Evolutionary conservation across 2,329 filamentous ascomycete species (phyloP), one percentile per base, ranked within the genome.

Genomic region (Myriosclerotinia scirpicola): DNA sequence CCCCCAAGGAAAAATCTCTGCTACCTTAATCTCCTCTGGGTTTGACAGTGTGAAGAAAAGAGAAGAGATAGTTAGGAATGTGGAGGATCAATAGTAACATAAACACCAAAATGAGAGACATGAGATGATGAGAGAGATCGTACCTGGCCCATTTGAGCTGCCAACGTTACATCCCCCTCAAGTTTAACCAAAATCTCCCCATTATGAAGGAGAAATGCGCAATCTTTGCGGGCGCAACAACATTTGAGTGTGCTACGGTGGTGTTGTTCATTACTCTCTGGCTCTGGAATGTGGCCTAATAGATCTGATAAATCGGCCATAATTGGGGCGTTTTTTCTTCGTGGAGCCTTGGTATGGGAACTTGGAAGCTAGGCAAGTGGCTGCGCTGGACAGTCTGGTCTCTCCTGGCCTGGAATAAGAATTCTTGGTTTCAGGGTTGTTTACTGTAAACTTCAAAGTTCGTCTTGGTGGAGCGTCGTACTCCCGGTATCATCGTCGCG

Each of bases 91-190:
- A 48, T 14, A 34, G 65, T 54, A 68, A 67, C 70, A 65, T 63
- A 68, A 67, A 70, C 62, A 68, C 60, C 42, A 66, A 68, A 73
- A 69, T 70, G 64, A 64, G 70, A 69, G 68, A 71, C 59, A 69
- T 52, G 54, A 68, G 62, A 69, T 26, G 70, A 73, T 12, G 17
- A 11, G 44, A 11, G 44, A 48, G 8, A 63, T 86, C 91, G 77
- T 89, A 97, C 94, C 90, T 97, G 91, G 71, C 95, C 95, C 74
- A 97, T 85, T 76, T 90, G 85, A 59, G 93, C 95, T 52, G 95
- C 95, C 63, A 87, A 92, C 73, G 89, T 88, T 64, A 97, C 90
- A 80, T 97, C 92, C 73, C 89, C 90, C 79, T 98, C 94, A 71
- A 98, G 84, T 69, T 86, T 89, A 73, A 92, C 88, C 56, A 98